Evolutionary conservation across 169 alveolate genomes (phyloP).

Genomic region (Plasmodium knowlesi): DNA sequence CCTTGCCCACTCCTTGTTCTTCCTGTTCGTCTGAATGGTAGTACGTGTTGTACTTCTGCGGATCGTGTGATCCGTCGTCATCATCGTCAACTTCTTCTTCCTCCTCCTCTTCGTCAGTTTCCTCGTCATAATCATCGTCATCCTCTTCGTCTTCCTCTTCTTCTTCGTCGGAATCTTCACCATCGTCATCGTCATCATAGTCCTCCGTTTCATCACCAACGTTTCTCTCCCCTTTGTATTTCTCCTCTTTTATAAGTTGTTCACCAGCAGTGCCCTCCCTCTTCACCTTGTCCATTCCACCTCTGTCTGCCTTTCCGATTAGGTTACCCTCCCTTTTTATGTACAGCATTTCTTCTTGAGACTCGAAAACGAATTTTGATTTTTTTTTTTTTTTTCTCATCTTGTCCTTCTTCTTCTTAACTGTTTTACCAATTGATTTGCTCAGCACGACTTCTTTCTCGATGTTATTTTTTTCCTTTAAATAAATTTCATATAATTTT

Average conservation of each 20-base stretch:
- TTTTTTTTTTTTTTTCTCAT: constrained; percentile 1
- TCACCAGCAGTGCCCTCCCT: not conserved
- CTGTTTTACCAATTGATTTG: not conserved
- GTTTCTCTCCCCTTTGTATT: not conserved
- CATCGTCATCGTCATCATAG: not conserved
- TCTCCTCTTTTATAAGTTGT: not conserved
- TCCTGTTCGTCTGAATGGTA: not conserved
- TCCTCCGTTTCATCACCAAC: not conserved
- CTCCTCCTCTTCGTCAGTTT: not conserved
- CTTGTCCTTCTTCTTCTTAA: constrained; percentile 16
- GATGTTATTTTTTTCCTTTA: constrained; percentile 56
- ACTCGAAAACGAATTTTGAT: constrained; percentile 45
- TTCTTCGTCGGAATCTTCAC: not conserved
- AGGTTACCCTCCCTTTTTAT: constrained; percentile 23
- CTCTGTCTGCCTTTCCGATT: not conserved
- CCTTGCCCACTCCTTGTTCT: not conserved
- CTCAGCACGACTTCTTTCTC: constrained; percentile 11
- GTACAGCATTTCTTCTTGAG: constrained; percentile 57
- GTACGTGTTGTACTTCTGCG: not conserved
- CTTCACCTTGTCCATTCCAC: not conserved
- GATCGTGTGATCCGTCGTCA: not conserved
- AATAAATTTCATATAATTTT: constrained; percentile 56
- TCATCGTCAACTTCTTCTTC: not conserved
- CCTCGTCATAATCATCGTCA: not conserved
- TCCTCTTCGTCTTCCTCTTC: not conserved